These are phyloP conservation scores for Podospora didyma DNA, from an alignment of 495 filamentous ascomycete species.

Conservation along the genomic window DNA sequence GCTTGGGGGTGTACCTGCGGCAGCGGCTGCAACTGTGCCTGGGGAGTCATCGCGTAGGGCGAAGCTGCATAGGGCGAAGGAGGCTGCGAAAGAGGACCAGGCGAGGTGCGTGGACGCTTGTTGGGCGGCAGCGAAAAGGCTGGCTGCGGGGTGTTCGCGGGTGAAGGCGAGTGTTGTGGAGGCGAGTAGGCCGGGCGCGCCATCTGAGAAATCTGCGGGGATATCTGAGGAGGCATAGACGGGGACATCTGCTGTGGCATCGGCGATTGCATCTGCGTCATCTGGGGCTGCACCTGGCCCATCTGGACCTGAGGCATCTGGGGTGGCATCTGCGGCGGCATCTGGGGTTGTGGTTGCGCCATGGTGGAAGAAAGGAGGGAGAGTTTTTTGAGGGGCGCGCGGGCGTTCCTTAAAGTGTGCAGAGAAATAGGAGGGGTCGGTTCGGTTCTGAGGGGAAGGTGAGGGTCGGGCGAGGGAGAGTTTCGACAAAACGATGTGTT, in stretches of 20 bases:
- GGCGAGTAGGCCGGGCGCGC: constrained; percentile 23
- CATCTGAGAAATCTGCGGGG: constrained; percentile 11
- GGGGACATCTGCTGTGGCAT: constrained; percentile 10
- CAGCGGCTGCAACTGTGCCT: constrained; percentile 1
- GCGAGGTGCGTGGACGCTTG: constrained; percentile 68
- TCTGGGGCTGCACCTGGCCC: constrained; percentile 10
- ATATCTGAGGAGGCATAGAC: constrained; percentile 7
- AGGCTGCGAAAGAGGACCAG: constrained; percentile 46
- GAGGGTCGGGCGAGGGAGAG: neutral
- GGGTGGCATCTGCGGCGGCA: constrained; percentile 41
- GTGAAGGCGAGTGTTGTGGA: constrained; percentile 35
- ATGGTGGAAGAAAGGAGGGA: constrained; percentile 34
- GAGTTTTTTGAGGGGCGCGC: neutral
- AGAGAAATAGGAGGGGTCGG: neutral
- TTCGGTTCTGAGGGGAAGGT: neutral
- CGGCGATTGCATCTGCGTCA: constrained; percentile 8
- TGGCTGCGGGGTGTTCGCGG: constrained; percentile 19
- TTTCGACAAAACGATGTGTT: neutral
- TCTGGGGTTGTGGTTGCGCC: constrained; percentile 62
- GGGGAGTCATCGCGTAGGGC: constrained; percentile 16
- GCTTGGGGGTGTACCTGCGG: neutral
- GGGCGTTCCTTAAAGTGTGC: neutral
- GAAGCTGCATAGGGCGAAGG: constrained; percentile 19
- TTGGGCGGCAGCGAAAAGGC: constrained; percentile 46
- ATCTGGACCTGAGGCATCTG: constrained; percentile 43